Conservation (phyloP, 75 land plant species). For the Cunninghamia lanceolata region DNA sequence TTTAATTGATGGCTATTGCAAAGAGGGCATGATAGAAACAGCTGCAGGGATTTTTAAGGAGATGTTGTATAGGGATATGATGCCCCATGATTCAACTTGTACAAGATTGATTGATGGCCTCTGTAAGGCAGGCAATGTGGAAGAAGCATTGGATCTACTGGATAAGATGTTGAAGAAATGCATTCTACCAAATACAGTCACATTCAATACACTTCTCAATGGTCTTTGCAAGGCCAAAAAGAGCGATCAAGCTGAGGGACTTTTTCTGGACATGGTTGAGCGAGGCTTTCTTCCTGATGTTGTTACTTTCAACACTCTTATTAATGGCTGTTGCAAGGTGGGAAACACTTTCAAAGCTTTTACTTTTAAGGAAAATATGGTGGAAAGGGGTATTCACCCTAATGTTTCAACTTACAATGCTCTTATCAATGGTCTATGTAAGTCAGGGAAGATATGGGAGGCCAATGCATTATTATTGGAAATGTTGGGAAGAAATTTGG, state of each 20-base stretch:
- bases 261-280: conserved; percentile 30
- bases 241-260: conserved; percentile 36
- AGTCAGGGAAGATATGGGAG: conserved; percentile 39
- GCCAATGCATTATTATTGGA: conserved; percentile 49
- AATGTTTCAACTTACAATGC: conserved; percentile 49
- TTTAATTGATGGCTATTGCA: conserved; percentile 12
- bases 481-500: conserved; percentile 44
- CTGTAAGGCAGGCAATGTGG: conserved; percentile 10
- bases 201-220: conserved; percentile 64
- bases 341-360: conserved; percentile 43
- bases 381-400: conserved; percentile 31
- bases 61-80: neutral
- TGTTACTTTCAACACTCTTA: conserved; percentile 39
- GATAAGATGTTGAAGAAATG: neutral
- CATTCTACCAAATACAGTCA: conserved; percentile 35
- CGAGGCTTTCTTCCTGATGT: conserved; percentile 36
- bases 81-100: neutral
- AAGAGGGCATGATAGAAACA: neutral
- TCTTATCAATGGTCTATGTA: conserved; percentile 44
- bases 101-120: conserved; percentile 7
- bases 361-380: conserved; percentile 40
- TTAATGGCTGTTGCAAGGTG: conserved; percentile 44
- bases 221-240: conserved; percentile 47
- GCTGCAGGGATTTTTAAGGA: neutral
- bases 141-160: conserved; percentile 6